phyloP scores from a whole-genome alignment of 2,329 filamentous ascomycete species.

The Aspergillus piperis region DNA sequence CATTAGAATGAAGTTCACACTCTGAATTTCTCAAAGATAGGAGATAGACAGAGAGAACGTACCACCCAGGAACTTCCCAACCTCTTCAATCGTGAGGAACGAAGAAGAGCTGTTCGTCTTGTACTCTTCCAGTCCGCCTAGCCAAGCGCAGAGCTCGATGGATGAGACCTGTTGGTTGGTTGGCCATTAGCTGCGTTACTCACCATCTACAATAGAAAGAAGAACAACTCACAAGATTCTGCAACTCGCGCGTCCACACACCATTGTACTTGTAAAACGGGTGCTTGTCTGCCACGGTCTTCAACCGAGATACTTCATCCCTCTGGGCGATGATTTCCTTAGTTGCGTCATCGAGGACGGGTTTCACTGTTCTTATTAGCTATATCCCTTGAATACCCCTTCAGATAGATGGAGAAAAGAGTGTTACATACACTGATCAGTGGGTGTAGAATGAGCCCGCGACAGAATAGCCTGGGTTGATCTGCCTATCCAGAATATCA shows the following conservation, averaged over 20 bases:
- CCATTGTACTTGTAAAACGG: constrained; percentile 98
- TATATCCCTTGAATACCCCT: neutral
- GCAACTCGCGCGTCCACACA: constrained; percentile 80
- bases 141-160: constrained; percentile 69
- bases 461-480: constrained; percentile 81
- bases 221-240: constrained; percentile 73
- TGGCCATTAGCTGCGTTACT: no score
- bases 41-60: constrained; percentile 24
- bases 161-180: constrained; percentile 52
- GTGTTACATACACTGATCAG: constrained; percentile 55
- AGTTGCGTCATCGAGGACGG: constrained; percentile 70
- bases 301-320: constrained; percentile 69
- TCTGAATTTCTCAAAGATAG: constrained; percentile 3
- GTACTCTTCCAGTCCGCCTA: constrained; percentile 69
- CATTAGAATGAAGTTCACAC: neutral
- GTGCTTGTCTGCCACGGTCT: constrained; percentile 73
- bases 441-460: constrained; percentile 83
- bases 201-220: no score
- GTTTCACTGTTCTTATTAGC: constrained; percentile 56
- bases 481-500: constrained; percentile 54
- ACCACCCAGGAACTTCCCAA: constrained; percentile 77
- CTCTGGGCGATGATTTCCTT: constrained; percentile 71
- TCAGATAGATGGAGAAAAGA: neutral
- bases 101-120: constrained; percentile 58
- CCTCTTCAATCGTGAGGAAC: constrained; percentile 85